phyloP scores from a whole-genome alignment of 2,329 filamentous ascomycete genomes.

The Ophiocordyceps sinensis region DNA sequence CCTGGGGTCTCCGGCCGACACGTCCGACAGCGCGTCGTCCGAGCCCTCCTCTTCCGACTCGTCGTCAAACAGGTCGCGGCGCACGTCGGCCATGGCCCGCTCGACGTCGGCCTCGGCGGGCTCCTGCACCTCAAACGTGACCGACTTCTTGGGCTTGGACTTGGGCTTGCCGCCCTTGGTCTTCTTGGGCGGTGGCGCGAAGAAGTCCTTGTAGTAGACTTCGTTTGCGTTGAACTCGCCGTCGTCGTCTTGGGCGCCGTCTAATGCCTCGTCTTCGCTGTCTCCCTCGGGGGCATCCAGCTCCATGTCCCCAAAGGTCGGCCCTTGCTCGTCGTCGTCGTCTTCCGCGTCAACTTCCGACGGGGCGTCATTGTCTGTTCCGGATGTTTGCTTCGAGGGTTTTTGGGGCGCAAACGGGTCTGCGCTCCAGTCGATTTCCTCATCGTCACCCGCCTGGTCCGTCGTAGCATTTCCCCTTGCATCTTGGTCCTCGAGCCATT shows the following conservation, averaged over 20 bases:
- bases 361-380: constrained; percentile 29
- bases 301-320: constrained; percentile 71
- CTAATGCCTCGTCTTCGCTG: constrained; percentile 47
- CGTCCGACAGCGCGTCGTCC: constrained; percentile 49
- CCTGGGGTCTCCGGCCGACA: constrained; percentile 53
- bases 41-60: constrained; percentile 49
- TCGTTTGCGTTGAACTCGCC: constrained; percentile 67
- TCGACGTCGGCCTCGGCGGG: constrained; percentile 55
- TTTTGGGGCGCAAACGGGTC: constrained; percentile 45
- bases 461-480: constrained; percentile 60
- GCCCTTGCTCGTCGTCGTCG: constrained; percentile 59
- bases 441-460: constrained; percentile 65
- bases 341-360: constrained; percentile 36
- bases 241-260: constrained; percentile 40
- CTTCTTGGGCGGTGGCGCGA: constrained; percentile 71
- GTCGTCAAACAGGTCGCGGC: constrained; percentile 82
- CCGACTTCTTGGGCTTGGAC: constrained; percentile 26
- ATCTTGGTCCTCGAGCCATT: constrained; percentile 80
- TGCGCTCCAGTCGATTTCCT: constrained; percentile 75
- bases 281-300: constrained; percentile 59
- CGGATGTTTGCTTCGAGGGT: constrained; percentile 18
- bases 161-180: constrained; percentile 34
- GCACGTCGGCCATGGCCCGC: constrained; percentile 73
- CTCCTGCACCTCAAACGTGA: constrained; percentile 23
- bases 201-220: constrained; percentile 86